phyloP scores from a whole-genome alignment of 169 alveolate genomes.

The Cryptosporidium felis region DNA sequence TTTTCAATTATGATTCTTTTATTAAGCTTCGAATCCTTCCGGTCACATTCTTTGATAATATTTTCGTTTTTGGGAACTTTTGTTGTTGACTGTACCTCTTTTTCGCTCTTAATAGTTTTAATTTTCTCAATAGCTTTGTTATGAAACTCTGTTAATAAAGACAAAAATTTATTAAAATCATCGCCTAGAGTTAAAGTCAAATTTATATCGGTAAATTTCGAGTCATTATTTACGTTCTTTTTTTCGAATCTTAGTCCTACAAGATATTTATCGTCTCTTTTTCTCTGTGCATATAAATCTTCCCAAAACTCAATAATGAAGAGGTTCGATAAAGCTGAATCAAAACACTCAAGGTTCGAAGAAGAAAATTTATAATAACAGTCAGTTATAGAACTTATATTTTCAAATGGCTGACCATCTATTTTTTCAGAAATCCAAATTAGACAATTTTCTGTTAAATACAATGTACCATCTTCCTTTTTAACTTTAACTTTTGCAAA shows the following conservation, averaged over 20 bases:
- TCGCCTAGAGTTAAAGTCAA: neutral
- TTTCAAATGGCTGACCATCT: neutral
- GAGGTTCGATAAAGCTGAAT: neutral
- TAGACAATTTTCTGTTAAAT: conserved; percentile 6
- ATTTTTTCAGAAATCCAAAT: conserved; percentile 32
- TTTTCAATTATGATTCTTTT: conserved; percentile 17
- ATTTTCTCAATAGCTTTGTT: conserved; percentile 2
- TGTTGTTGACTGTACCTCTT: neutral
- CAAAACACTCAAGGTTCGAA: neutral
- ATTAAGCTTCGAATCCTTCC: neutral
- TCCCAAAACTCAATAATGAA: conserved; percentile 33
- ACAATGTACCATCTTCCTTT: conserved; percentile 42
- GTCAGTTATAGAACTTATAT: neutral
- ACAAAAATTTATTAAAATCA: conserved; percentile 26
- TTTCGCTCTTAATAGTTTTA: neutral
- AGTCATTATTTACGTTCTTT: neutral
- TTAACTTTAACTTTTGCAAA: conserved; percentile 22
- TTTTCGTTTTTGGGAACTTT: neutral
- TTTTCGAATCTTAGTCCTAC: conserved; percentile 61
- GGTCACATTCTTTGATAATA: too few species aligned
- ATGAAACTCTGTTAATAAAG: neutral
- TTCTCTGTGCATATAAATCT: conserved; percentile 52
- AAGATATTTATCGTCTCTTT: conserved; percentile 22
- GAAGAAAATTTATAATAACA: neutral
- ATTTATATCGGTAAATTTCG: conserved; percentile 29